These are phyloP conservation scores for Pythium aquatile DNA, from an alignment of 352 stramenopile genomes.

Conservation along the genomic window DNA sequence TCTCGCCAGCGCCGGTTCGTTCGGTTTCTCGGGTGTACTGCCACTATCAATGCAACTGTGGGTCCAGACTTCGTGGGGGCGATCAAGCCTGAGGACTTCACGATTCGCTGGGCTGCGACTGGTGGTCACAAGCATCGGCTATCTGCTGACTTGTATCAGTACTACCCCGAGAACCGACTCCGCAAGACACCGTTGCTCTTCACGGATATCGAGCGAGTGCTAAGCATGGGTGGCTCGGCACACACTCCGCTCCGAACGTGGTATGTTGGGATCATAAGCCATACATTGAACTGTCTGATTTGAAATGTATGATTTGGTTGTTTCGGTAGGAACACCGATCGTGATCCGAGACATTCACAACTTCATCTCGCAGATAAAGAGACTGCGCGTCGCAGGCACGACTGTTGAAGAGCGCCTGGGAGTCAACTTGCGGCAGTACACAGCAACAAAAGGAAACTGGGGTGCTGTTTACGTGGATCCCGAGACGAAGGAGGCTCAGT, in stretches of 20 bases:
- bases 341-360: background rate
- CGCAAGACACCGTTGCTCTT: background rate
- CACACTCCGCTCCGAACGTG: background rate
- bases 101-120: background rate
- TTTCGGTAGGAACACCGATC: background rate
- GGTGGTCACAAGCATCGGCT: background rate
- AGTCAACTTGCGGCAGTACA: background rate
- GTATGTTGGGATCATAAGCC: background rate
- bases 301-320: background rate
- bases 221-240: background rate
- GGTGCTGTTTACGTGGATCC: background rate
- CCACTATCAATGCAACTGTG: background rate
- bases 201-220: background rate
- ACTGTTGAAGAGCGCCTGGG: slow-evolving; percentile 5
- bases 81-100: background rate
- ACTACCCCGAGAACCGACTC: background rate
- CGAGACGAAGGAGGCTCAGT: background rate
- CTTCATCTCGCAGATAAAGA: background rate
- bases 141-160: background rate
- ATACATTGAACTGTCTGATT: background rate
- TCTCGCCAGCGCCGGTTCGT: background rate
- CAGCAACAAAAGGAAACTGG: slow-evolving; percentile 1
- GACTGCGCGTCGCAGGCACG: background rate
- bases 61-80: background rate
- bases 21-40: background rate